Conservation (phyloP, 2,329 filamentous ascomycete genomes). For the Aspergillus floridensis region DNA sequence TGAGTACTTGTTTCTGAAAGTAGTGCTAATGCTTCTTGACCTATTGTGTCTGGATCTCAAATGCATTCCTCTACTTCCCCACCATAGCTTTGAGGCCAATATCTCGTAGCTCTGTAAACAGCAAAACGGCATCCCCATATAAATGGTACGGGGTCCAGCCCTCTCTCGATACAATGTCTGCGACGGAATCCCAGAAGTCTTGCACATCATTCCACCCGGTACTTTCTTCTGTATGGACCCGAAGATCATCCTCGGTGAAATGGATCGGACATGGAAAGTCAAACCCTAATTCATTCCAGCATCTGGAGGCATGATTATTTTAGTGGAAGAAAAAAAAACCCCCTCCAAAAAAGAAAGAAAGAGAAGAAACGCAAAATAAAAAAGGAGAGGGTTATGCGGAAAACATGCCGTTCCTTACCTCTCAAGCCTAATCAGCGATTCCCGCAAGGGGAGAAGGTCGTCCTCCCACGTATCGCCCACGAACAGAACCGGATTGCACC, state of each 20-base stretch:
- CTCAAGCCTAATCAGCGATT: constrained; percentile 25
- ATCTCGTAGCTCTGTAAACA: constrained; percentile 37
- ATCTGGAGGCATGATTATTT: constrained; percentile 7
- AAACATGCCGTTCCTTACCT: constrained; percentile 15
- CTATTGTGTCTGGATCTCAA: constrained; percentile 34
- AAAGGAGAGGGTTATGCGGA: too few relatives aligned
- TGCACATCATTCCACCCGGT: constrained; percentile 26
- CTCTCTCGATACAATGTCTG: constrained; percentile 36
- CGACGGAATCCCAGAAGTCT: constrained; percentile 38
- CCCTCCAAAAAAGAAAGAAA: too few relatives aligned
- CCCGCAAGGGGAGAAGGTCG: constrained; percentile 24
- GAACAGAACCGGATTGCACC: constrained; percentile 17
- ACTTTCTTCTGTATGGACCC: constrained; percentile 16
- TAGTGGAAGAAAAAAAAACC: too few relatives aligned
- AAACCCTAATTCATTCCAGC: constrained; percentile 21
- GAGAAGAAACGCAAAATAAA: too few relatives aligned
- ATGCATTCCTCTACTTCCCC: constrained; percentile 31
- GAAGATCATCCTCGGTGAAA: constrained; percentile 23
- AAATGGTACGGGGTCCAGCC: constrained; percentile 38
- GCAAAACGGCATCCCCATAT: constrained; percentile 34
- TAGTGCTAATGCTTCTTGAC: constrained; percentile 12
- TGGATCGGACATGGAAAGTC: constrained; percentile 21
- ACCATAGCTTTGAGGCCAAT: constrained; percentile 28
- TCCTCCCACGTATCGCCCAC: constrained; percentile 26
- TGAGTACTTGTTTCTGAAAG: too few relatives aligned